Base-by-base conservation (phyloP, 768 basidiomycete genomes). In the Pholiota microspora region DNA sequence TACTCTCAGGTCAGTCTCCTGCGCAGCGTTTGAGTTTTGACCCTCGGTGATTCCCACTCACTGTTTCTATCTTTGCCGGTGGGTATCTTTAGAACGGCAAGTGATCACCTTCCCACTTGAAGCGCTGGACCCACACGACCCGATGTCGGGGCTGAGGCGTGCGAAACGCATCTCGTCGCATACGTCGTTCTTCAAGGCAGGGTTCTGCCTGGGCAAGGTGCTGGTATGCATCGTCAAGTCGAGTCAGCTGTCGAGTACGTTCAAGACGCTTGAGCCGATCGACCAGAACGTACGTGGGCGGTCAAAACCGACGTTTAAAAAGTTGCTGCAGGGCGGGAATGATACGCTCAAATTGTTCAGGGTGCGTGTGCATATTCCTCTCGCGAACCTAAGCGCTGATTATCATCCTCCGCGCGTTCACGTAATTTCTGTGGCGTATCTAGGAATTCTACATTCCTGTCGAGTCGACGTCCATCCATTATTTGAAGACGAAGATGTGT, bases 391-490 rank as follows among this genome's bases (percentile, higher is more conserved):
- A 18, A 23, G 24, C 28, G 47, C 38, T 45, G 46, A 31, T 29
- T 4, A 18, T 23, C 40, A 21, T 42, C 38, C n/a, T 12, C 40
- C 40, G 16, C 38, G 18, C 38, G n/a, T 40, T 42, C 40, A 21
- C 21, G 21, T 48, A 29, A 21, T 48, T 21, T 8, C 15, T 32
- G 13, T 29, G 27, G 29, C 46, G 28, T 29, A 48, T 29, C 15
- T 65, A 97, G 94, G 96, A 98, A 69, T 98, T 99, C 73, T 99
- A 98, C 67, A 98, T 99, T 56, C 96, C 97, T 0, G 92, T 97
- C 10, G 94, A 98, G 69, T 96, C 94, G 48, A 92, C 86, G 53
- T 98, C 95, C 10, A 89, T 98, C 21, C 96, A 97, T 71, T 98
- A 96, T 75, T 79, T 99, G 60, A 97, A 96, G 77, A 97, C 96